phyloP scores from a whole-genome alignment of 129 eudicot species.

The Scalesia atractyloides region DNA sequence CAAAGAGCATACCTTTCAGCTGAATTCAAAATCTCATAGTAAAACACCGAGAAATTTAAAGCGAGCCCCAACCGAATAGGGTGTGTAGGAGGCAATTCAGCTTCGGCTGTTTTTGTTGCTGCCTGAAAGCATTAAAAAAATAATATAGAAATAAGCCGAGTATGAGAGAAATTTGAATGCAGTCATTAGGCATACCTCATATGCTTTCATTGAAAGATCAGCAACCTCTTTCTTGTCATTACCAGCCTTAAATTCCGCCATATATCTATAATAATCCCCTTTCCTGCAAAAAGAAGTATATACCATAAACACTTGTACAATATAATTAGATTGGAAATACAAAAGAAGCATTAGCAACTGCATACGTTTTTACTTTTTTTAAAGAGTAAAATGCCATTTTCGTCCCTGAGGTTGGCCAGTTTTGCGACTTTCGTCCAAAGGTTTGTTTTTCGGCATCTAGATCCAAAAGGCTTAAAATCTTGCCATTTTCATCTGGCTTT shows the following conservation, averaged over 20 bases:
- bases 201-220: conserved; percentile 64
- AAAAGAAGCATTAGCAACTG: not conserved
- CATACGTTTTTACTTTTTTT: not conserved
- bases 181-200: conserved; percentile 41
- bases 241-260: conserved; percentile 62
- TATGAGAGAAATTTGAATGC: not conserved
- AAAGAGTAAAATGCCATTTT: too few relatives aligned
- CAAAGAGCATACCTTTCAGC: conserved; percentile 51
- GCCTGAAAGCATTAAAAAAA: conserved; percentile 40
- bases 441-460: too few relatives aligned
- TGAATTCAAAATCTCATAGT: conserved; percentile 66
- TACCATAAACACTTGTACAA: not conserved
- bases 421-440: too few relatives aligned
- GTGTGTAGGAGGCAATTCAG: conserved; percentile 64
- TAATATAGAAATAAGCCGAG: not conserved
- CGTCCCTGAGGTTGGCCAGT: too few relatives aligned
- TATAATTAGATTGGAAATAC: not conserved
- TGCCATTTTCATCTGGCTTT: too few relatives aligned
- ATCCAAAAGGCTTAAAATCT: too few relatives aligned
- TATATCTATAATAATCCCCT: conserved; percentile 63
- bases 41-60: conserved; percentile 64
- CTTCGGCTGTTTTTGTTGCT: conserved; percentile 53
- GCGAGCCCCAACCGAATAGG: conserved; percentile 69
- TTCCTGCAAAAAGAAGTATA: conserved; percentile 38
- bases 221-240: conserved; percentile 63